Evolutionary conservation across 1,284 basidiomycete species (phyloP).

Genomic region (Ceratorhiza oryzae-sativae): DNA sequence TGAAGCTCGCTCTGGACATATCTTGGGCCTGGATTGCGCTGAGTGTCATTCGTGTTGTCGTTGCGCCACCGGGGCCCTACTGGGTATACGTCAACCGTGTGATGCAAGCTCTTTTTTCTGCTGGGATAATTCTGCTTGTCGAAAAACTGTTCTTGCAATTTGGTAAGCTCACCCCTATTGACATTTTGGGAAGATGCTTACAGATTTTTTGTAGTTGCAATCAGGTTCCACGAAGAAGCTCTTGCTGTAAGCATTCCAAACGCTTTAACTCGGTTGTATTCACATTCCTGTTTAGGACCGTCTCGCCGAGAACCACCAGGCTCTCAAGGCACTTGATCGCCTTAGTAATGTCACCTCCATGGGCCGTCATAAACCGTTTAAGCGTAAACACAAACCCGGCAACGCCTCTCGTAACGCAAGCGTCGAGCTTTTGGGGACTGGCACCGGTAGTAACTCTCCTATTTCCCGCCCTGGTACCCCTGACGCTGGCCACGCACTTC

Average conservation of each 20-base stretch:
- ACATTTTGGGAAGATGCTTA: not conserved
- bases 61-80: conserved; percentile 67
- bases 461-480: conserved; percentile 40
- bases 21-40: conserved; percentile 75
- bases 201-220: conserved; percentile 58
- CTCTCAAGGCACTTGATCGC: conserved; percentile 70
- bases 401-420: conserved; percentile 22
- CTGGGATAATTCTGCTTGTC: conserved; percentile 65
- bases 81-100: conserved; percentile 73
- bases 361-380: conserved; percentile 18
- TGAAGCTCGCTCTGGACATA: conserved; percentile 70
- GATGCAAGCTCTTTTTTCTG: conserved; percentile 73
- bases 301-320: conserved; percentile 70
- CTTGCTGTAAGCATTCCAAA: conserved; percentile 54
- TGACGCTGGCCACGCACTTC: conserved; percentile 21
- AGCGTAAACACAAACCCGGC: conserved; percentile 31
- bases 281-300: conserved; percentile 56
- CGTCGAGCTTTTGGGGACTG: conserved; percentile 30
- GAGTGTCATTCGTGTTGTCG: conserved; percentile 63
- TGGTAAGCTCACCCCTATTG: conserved; percentile 11
- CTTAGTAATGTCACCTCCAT: conserved; percentile 49
- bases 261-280: not conserved
- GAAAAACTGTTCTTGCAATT: conserved; percentile 77
- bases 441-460: conserved; percentile 32
- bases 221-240: conserved; percentile 76